A percentile compares a stretch with the other conserved stretches of the same genome.
Evolutionary conservation across 768 basidiomycete species (phyloP).

Genomic region (Hypholoma sublateritium): DNA sequence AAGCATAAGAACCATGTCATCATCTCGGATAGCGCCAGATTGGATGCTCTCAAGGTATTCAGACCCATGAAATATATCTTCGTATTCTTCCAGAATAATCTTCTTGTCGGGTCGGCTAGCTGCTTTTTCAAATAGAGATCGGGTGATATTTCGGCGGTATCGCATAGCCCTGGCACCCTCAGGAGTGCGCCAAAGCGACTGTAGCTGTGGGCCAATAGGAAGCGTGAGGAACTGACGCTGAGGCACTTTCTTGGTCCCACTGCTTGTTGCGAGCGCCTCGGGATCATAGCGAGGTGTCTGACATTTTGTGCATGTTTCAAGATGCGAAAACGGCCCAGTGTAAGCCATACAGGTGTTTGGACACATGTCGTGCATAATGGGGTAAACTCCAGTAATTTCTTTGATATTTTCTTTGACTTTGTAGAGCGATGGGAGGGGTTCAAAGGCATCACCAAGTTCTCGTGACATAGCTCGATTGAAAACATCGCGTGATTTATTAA

Average conservation of each 20-base stretch:
- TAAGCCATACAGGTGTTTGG: conserved; percentile 30
- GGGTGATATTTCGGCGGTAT: conserved; percentile 21
- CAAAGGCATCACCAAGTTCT: conserved; percentile 6
- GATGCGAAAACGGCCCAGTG: conserved; percentile 20
- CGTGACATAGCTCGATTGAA: neutral
- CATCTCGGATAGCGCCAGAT: neutral
- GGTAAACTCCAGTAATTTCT: conserved; percentile 32
- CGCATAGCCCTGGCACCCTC: conserved; percentile 16
- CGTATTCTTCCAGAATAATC: neutral
- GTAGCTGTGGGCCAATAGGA: conserved; percentile 41
- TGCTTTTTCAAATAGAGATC: conserved; percentile 20
- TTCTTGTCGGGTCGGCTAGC: neutral
- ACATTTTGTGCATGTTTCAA: conserved; percentile 26
- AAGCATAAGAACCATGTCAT: conserved; percentile 18
- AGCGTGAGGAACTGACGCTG: conserved; percentile 36
- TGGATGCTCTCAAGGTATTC: neutral
- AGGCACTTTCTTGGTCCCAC: conserved; percentile 11
- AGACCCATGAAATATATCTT: neutral
- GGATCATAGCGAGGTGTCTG: conserved; percentile 23
- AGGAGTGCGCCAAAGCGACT: conserved; percentile 31
- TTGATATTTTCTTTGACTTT: conserved; percentile 23
- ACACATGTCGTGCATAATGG: conserved; percentile 42
- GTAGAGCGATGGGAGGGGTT: conserved; percentile 26
- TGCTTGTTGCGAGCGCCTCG: neutral
- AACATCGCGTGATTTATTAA: neutral